phyloP scores from a whole-genome alignment of 805 yeast species.

The Metschnikowia corniflorae region DNA sequence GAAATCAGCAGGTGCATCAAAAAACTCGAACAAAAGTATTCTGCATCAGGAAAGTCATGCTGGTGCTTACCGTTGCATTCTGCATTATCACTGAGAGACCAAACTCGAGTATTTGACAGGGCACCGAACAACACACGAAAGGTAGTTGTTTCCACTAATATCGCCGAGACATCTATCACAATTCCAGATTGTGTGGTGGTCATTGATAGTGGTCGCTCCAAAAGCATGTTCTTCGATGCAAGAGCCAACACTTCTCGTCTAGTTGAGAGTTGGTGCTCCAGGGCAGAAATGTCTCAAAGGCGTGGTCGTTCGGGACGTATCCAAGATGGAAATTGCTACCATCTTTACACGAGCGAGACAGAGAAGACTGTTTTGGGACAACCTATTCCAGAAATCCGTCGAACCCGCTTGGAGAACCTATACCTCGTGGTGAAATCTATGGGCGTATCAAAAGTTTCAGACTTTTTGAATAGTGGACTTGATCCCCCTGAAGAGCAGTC shows the following conservation, averaged over 20 bases:
- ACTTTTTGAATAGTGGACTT: slow-evolving; percentile 68
- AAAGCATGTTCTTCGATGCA: slow-evolving; percentile 69
- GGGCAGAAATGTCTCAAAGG: slow-evolving; percentile 86
- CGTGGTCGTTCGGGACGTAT: slow-evolving; percentile 99
- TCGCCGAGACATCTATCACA: slow-evolving; percentile 96
- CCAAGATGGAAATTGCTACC: slow-evolving; percentile 75
- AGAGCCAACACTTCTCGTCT: slow-evolving; percentile 64
- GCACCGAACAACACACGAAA: slow-evolving; percentile 61
- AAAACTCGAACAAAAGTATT: slow-evolving; percentile 22
- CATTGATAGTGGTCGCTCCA: slow-evolving; percentile 82
- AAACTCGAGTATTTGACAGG: slow-evolving; percentile 63
- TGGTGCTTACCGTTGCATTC: slow-evolving; percentile 80
- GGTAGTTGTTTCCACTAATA: slow-evolving; percentile 84
- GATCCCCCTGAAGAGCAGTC: slow-evolving; percentile 70
- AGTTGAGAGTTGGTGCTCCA: slow-evolving; percentile 81
- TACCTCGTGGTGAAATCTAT: slow-evolving; percentile 83
- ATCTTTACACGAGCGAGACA: slow-evolving; percentile 65
- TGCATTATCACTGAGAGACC: slow-evolving; percentile 79
- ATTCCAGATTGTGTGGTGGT: slow-evolving; percentile 94
- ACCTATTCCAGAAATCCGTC: slow-evolving; percentile 85
- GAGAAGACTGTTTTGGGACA: slow-evolving; percentile 55
- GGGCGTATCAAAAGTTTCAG: slow-evolving; percentile 72
- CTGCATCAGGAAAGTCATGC: slow-evolving; percentile 23
- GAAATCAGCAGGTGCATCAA: slow-evolving; percentile 71
- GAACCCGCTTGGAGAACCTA: slow-evolving; percentile 79